Percentiles rank a stretch among this genome's conserved stretches.
phyloP scores from a whole-genome alignment of 164 flowering plant genomes.

The Hamamelis virginiana region DNA sequence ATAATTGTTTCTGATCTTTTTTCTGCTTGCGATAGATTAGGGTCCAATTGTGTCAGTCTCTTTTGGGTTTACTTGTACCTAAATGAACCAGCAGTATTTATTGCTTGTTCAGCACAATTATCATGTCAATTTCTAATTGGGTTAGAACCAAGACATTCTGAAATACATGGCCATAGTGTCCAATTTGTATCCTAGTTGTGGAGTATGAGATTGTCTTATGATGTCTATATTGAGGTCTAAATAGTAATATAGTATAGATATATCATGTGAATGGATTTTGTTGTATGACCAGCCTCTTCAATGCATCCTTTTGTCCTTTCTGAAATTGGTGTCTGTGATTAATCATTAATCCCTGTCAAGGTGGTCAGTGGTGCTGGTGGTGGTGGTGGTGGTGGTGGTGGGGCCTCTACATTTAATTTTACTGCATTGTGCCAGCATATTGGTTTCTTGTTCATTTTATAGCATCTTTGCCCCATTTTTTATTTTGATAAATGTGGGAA shows the following conservation, averaged over 20 bases:
- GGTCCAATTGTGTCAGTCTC: no score
- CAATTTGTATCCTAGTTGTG: not conserved
- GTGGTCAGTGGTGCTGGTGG: not conserved
- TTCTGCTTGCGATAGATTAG: no score
- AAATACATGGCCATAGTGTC: no score
- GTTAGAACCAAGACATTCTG: no score
- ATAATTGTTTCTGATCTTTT: no score
- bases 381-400: not conserved
- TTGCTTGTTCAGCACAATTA: no score
- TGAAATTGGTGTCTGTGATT: not conserved
- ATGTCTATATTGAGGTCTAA: not conserved
- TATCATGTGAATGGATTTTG: no score
- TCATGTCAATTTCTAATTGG: no score
- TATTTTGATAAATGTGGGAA: not conserved
- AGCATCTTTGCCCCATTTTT: not conserved
- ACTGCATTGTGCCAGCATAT: not conserved
- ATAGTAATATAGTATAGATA: not conserved
- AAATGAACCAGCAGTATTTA: no score
- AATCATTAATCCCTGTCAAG: no score
- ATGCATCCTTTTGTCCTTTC: not conserved
- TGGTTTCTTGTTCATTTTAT: not conserved
- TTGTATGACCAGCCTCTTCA: not conserved
- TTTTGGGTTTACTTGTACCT: no score
- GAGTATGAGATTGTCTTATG: not conserved
- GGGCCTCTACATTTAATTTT: not conserved